Percentiles rank a stretch among this genome's conserved stretches.
These are phyloP conservation scores for Anthracocystis panici-leucophaei DNA, from an alignment of 1,284 basidiomycete genomes.

Conservation along the genomic window DNA sequence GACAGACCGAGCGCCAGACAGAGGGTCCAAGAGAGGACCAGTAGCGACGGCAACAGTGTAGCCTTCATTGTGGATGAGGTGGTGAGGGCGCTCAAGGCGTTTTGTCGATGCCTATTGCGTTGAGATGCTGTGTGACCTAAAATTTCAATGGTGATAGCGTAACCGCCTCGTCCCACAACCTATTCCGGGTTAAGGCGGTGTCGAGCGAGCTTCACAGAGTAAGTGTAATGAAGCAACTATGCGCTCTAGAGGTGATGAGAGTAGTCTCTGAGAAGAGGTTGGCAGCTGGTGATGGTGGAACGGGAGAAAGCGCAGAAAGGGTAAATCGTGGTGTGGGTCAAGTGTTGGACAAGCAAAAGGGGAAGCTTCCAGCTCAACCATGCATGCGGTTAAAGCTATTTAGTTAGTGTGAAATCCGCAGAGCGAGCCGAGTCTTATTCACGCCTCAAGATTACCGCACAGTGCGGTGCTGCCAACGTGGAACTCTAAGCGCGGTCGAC, in stretches of 20 bases:
- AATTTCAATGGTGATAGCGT: too few species aligned
- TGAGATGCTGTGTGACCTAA: neutral
- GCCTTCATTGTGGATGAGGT: constrained; percentile 23
- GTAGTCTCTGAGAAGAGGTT: neutral
- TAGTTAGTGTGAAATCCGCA: neutral
- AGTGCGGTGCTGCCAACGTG: constrained; percentile 25
- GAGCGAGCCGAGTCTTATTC: neutral
- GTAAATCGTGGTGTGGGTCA: neutral
- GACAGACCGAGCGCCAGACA: constrained; percentile 37
- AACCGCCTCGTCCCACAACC: too few species aligned
- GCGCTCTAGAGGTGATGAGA: neutral
- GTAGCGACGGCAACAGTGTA: constrained; percentile 34
- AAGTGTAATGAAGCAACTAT: neutral
- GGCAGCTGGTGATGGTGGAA: neutral
- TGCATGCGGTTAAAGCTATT: constrained; percentile 7
- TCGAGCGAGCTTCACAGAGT: neutral
- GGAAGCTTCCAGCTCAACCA: constrained; percentile 36
- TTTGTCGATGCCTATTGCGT: neutral
- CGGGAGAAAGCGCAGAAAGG: neutral
- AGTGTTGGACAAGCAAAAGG: constrained; percentile 7
- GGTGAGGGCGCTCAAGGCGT: neutral
- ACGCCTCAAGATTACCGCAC: constrained; percentile 15
- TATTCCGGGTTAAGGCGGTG: neutral
- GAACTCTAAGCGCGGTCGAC: constrained; percentile 22
- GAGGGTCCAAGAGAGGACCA: constrained; percentile 45